Evolutionary conservation across 805 yeast genomes (phyloP), one percentile per base, ranked within the genome.

Genomic region (Wickerhamiella kurtzmanii): DNA sequence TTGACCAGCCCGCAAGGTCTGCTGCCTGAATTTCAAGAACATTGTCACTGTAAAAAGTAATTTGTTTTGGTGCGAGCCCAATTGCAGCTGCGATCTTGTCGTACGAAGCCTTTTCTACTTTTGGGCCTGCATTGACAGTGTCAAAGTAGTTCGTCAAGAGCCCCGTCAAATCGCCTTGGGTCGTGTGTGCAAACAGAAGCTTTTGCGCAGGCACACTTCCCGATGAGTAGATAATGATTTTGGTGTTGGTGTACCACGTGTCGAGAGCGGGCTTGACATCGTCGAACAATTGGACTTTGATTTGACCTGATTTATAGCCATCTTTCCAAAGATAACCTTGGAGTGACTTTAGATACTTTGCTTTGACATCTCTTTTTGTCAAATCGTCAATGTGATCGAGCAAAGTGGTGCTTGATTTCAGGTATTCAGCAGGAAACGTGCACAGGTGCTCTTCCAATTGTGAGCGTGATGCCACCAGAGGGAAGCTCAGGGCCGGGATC

Each of bases 181-280:
- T 65, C 8, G 82, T 88, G 59, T 82, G 74, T 11, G 18, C 37
- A 58, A 88, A 85, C 48, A 88, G 64, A 50, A 88, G 65, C 56
- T 79, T 81, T 56, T 88, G 97, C 0, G 96, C 96, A 49, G 78
- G 74, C 20, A 88, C 77, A 39, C 92, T 80, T 0, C 97, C 97
- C 22, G 94, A 82, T 0, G 96, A 86, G 64, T 88, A 88, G 17
- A 88, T 85, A 58, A 71, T 82, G 0, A 85, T 65, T 65, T 64
- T 28, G 52, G 46, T 53, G 2, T 48, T 21, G 40, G 48, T 22
- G 19, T 51, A 48, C 75, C 79, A 73, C 2, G 56, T 47, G 44
- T 67, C 53, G 45, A 87, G 74, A 40, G 74, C 72, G 0, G 64
- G 64, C 41, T 83, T 70, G 0, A 92, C 88, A 62, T 88, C 97